Conservation (phyloP, 2,329 filamentous ascomycete species). For the Clarireedia sp. region DNA sequence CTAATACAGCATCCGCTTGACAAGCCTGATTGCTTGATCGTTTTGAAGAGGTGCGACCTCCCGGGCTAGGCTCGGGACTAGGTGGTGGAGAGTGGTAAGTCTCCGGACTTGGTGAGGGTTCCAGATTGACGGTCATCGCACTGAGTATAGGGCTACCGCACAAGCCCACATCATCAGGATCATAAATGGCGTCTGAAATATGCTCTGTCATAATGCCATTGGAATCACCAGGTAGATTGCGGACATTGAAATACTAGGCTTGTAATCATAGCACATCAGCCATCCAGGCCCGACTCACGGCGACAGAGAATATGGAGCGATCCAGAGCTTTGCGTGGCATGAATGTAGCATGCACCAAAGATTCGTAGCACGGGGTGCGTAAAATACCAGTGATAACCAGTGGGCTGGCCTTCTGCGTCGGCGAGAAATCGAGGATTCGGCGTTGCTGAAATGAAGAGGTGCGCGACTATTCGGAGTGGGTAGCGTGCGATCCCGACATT, state of each 20-base stretch:
- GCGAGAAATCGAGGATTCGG: too few species aligned
- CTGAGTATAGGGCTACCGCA: conserved; percentile 35
- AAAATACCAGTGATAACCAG: too few species aligned
- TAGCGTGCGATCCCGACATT: too few species aligned
- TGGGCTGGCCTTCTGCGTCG: too few species aligned
- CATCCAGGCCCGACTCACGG: conserved; percentile 2
- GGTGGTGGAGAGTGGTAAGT: conserved; percentile 37
- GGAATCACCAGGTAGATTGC: conserved; percentile 4
- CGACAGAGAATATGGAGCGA: not conserved
- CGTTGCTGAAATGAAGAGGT: too few species aligned
- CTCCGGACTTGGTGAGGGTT: conserved; percentile 45
- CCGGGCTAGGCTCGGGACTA: conserved; percentile 34
- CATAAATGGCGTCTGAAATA: conserved; percentile 29
- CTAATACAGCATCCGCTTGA: conserved; percentile 59
- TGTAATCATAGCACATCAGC: conserved; percentile 20
- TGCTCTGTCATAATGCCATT: conserved; percentile 9
- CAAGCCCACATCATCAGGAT: conserved; percentile 40
- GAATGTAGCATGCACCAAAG: not conserved
- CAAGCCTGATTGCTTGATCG: conserved; percentile 31
- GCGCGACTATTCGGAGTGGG: too few species aligned
- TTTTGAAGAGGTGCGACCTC: conserved; percentile 17
- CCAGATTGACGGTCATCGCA: conserved; percentile 37
- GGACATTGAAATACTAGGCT: conserved; percentile 6
- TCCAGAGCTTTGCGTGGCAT: not conserved
- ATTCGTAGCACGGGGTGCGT: not conserved